Base-by-base conservation (phyloP, 257 asterid genomes). In the Solanum verrucosum region DNA sequence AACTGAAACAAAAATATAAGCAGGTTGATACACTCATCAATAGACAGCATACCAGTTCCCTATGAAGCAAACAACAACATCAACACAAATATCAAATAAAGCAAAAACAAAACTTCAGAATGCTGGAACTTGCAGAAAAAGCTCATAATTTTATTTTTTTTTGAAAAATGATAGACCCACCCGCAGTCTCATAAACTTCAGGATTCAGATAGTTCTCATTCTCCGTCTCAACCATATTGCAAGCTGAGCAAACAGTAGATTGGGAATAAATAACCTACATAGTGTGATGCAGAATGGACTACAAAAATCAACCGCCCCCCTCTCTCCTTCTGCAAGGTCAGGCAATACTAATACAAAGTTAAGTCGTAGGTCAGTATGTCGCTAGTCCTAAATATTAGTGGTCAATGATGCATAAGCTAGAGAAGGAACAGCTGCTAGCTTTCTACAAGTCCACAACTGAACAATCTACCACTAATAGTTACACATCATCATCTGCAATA, bases 1-100 rank as follows among this genome's bases (percentile, higher is more conserved):
- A 96, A 93, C 99, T 96, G 94, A 90, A 91, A 89, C 35, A 83
- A 44, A 86, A 9, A 70, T 84, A 81, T 27, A 31, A 81, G 10
- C 20, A 8, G 42, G 68, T 46, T 49, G 70, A 46, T 81, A 27
- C 42, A 71, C 31, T 83, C 20, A 35, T 7, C 65, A 40, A 5
- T 71, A 71, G 83, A 40, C 74, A 78, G 23, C 60, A 83, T 79
- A 65, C 25, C 70, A 46, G 35, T 34, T 77, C 16, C 67, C 42
- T 10, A 71, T 18, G 68, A 59, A 9, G 44, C 34, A 85, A 25
- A 15, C 21, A 84, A 83, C 21, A 84, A 75, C 21, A n/a, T 21
- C 87, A 67, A 67, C 38, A 6, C 9, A 1, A 0, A 0, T 27
- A 40, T 34, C 49, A 14, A 31, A 14, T 25, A 60, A 44, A 79